Base-by-base conservation (phyloP, 106 monocot genomes). In the Chionographis japonica region DNA sequence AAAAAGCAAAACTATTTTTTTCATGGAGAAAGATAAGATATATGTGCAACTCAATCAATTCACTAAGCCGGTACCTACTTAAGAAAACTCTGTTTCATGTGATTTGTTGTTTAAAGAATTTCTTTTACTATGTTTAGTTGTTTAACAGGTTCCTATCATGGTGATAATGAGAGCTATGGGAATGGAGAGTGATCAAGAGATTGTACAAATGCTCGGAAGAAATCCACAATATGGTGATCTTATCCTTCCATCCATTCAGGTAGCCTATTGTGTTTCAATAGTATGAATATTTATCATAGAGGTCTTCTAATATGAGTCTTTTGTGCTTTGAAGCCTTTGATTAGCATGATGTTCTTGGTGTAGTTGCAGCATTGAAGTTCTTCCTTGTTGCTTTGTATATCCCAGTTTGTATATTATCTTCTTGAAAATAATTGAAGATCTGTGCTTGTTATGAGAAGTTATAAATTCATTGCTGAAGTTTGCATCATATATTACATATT, bases 21-120 rank as follows among this genome's bases (percentile, higher is more conserved):
- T 92, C 55, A 83, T 89, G 82, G 92, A 92, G 0, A 97, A 97
- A 58, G 92, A 81, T 41, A 92, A 87, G 80, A 89, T 97, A 69
- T 97, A 92, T 78, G 72, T 97, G 42, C 89, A 92, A 60, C 89
- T 97, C 12, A 97, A 97, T 90, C 87, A 84, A 50, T 92, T 97
- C 60, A 53, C 50, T 51, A 95, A 89, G 72, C 91, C 81, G 64
- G 94, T 90, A 80, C 15, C 52, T 40, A 66, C 12, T 39, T 41
- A 27, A 14, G 1, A 61, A 13, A 9, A 8, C 2, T 8, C 19
- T 17, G 42, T 68, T 40, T 38, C 42, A 54, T 54, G 71, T 10
- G 17, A 69, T 41, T 55, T 69, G 37, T 39, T 71, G 5, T n/a
- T 35, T 72, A 43, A 65, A 57, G 8, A 53, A 8, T 15, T 52